Percentiles rank a stretch among this genome's conserved stretches.
Conservation (phyloP, 2,329 filamentous ascomycete species). For the Aspergillus ochraceus region DNA sequence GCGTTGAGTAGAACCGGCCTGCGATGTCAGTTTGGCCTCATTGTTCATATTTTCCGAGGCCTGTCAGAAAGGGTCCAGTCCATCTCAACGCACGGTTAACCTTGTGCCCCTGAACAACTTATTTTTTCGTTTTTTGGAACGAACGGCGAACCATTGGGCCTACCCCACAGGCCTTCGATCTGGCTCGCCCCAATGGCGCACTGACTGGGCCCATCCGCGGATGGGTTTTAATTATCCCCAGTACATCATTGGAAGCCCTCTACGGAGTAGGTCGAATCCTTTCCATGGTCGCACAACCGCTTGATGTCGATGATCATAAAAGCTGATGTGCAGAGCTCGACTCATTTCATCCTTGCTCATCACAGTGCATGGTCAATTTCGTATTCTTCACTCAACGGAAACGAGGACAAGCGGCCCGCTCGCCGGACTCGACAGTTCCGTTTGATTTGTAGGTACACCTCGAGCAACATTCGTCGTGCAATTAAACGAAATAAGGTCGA, state of each 20-base stretch:
- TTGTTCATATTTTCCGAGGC: neutral
- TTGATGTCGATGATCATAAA: neutral
- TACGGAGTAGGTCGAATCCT: neutral
- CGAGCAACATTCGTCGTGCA: neutral
- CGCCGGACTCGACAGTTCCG: neutral
- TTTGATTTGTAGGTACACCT: neutral
- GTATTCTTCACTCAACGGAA: neutral
- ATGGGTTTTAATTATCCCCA: neutral
- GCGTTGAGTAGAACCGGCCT: neutral
- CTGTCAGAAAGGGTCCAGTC: neutral
- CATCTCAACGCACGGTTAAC: neutral
- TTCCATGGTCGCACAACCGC: neutral
- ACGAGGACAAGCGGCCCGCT: neutral
- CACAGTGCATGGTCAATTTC: neutral
- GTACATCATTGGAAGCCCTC: neutral
- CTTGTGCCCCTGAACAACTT: neutral
- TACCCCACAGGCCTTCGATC: slow-evolving; percentile 11
- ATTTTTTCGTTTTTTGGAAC: neutral
- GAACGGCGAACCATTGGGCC: slow-evolving; percentile 8
- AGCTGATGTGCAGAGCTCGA: neutral
- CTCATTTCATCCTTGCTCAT: neutral
- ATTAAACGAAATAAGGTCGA: neutral
- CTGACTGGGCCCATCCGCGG: slow-evolving; percentile 4
- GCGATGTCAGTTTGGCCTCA: neutral
- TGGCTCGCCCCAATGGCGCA: slow-evolving; percentile 8